phyloP scores from a whole-genome alignment of 2,329 filamentous ascomycete species.

The Didymella sp. region DNA sequence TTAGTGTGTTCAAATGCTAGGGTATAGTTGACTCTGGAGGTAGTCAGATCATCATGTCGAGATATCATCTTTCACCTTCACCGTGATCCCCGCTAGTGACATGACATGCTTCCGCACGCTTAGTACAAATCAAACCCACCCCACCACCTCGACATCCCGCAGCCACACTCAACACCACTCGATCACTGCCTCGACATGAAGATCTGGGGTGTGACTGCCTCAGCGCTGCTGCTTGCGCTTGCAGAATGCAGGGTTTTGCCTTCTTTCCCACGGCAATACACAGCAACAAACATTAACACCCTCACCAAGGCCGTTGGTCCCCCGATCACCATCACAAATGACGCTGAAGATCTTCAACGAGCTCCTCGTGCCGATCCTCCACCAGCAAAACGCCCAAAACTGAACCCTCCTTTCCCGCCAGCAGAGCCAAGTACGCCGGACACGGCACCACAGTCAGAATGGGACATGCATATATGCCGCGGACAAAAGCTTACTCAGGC shows the following conservation, averaged over 20 bases:
- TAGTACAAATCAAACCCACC: neutral
- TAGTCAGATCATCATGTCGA: neutral
- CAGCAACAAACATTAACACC: neutral
- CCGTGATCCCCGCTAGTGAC: neutral
- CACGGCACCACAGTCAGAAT: neutral
- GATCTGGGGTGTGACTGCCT: neutral
- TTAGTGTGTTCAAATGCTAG: no score
- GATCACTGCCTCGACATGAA: neutral
- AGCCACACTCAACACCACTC: neutral
- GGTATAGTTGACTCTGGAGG: no score
- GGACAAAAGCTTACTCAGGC: constrained; percentile 16
- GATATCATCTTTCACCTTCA: neutral
- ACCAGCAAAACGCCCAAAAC: constrained; percentile 3
- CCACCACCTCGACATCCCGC: neutral
- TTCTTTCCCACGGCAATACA: neutral
- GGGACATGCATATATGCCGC: constrained; percentile 12
- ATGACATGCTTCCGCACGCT: neutral
- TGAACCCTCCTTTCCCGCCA: neutral
- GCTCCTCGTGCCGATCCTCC: constrained; percentile 2
- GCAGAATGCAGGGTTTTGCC: neutral
- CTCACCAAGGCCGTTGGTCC: constrained; percentile 2
- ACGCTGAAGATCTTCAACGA: neutral
- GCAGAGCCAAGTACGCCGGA: neutral
- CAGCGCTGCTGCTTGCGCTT: neutral
- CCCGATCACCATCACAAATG: neutral